Evolutionary conservation across 768 basidiomycete genomes (phyloP).

Genomic region (Mycena metata): DNA sequence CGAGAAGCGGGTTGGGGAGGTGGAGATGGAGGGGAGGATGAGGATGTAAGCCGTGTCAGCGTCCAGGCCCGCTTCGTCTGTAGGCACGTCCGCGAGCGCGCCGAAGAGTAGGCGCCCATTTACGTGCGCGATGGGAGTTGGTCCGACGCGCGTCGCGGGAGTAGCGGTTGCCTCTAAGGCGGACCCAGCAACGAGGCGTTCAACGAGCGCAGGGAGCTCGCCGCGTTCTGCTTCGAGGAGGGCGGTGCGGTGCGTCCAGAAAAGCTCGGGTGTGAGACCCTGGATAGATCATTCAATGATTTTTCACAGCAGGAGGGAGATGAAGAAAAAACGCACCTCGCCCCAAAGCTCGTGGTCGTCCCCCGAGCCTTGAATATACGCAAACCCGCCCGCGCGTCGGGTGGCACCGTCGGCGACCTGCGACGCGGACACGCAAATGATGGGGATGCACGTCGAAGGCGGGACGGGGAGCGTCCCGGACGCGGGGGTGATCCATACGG

Average conservation of each 20-base stretch:
- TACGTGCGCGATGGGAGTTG: conserved; percentile 52
- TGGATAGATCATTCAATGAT: conserved; percentile 42
- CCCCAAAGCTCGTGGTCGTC: conserved; percentile 96
- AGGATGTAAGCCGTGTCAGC: conserved; percentile 46
- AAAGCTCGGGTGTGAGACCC: conserved; percentile 82
- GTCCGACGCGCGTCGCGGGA: conserved; percentile 1
- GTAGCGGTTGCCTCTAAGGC: not conserved
- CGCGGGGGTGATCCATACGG: conserved; percentile 89
- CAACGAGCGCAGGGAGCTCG: conserved; percentile 64
- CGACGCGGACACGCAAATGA: conserved; percentile 92
- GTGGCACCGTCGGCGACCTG: conserved; percentile 72
- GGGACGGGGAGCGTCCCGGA: conserved; percentile 62
- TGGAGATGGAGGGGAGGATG: conserved; percentile 26
- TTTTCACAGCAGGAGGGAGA: too few relatives aligned
- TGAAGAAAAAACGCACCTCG: conserved; percentile 58
- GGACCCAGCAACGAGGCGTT: conserved; percentile 41
- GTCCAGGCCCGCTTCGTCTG: conserved; percentile 5
- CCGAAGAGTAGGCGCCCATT: conserved; percentile 59
- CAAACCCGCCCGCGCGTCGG: conserved; percentile 75
- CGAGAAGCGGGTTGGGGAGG: too few relatives aligned
- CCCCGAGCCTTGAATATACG: conserved; percentile 94
- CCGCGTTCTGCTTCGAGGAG: conserved; percentile 64
- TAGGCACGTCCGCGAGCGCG: conserved; percentile 45
- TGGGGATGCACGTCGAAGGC: conserved; percentile 60
- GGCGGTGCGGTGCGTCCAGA: conserved; percentile 70